Evolutionary conservation across 257 asterid species (phyloP), one percentile per base, ranked within the genome.

Genomic region (Verbascum thapsus): DNA sequence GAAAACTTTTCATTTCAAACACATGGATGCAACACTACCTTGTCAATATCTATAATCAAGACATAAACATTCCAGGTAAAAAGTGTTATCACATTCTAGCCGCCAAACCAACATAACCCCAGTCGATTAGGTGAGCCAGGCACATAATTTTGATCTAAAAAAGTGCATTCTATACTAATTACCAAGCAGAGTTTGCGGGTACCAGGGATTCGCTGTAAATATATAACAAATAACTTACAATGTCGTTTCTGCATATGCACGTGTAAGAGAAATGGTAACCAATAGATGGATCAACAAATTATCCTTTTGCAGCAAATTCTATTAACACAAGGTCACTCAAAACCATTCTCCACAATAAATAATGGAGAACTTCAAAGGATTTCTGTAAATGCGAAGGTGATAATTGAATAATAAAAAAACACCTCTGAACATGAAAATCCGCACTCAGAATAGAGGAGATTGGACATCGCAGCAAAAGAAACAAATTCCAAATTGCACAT

Each of bases 391-490:
- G n/a, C n/a, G n/a, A n/a, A n/a, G n/a, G n/a, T n/a, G n/a, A n/a
- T n/a, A n/a, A n/a, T n/a, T n/a, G n/a, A n/a, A n/a, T n/a, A n/a
- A n/a, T n/a, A n/a, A n/a, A n/a, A n/a, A n/a, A 56, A 44, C 42
- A 19, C 23, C 44, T 41, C 22, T 20, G 13, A 18, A n/a, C 18
- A 16, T 10, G 10, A 4, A 35, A 38, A 6, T 63, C 32, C 13
- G 15, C 18, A n/a, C 58, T 63, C 65, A 42, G 19, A 45, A 1
- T 39, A 44, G 47, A 47, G n/a, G 52, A 18, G 13, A 23, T 13
- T 54, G 38, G 19, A 19, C 7, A 44, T 10, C 40, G 30, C 65
- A 51, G 48, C 41, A 37, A 13, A 51, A 65, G 2, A 2, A 62
- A 30, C 18, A 26, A 15, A 38, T 26, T 5, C 16, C 8, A 16